These are phyloP conservation scores for Sclerotiophoma versabilis DNA, from an alignment of 2,329 filamentous ascomycete genomes.

Conservation along the genomic window DNA sequence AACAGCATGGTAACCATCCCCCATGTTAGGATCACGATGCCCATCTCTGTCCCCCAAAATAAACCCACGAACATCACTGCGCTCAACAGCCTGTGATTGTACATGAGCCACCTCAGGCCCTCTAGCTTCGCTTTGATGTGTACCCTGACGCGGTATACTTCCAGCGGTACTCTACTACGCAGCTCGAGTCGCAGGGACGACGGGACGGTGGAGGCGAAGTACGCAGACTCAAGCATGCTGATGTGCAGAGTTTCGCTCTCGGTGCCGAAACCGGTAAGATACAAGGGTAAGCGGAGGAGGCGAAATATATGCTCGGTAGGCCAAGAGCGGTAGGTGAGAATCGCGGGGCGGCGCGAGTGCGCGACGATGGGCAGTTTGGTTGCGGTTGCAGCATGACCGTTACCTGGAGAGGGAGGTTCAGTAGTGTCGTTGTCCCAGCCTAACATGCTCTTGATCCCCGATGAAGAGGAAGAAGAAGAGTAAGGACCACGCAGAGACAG, in stretches of 20 bases:
- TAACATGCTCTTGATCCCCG: conserved; percentile 24
- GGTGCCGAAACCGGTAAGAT: conserved; percentile 69
- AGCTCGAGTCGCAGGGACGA: conserved; percentile 68
- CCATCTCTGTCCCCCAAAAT: conserved; percentile 81
- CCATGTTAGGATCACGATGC: conserved; percentile 73
- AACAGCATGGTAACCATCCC: conserved; percentile 58
- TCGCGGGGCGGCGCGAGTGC: conserved; percentile 72
- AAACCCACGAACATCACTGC: conserved; percentile 71
- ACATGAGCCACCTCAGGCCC: conserved; percentile 80
- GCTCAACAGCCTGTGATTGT: conserved; percentile 75
- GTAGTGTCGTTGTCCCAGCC: conserved; percentile 36
- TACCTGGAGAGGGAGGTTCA: neutral
- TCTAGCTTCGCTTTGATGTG: conserved; percentile 76
- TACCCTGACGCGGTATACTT: conserved; percentile 76
- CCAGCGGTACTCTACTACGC: conserved; percentile 71
- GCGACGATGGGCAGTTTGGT: conserved; percentile 44
- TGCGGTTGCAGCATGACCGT: neutral
- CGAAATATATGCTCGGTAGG: conserved; percentile 39
- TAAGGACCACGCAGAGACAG: conserved; percentile 66
- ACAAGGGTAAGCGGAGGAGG: conserved; percentile 64
- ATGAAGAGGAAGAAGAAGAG: neutral
- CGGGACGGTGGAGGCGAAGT: conserved; percentile 68
- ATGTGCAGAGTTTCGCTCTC: conserved; percentile 72
- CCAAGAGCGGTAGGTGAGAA: conserved; percentile 77
- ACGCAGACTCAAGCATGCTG: conserved; percentile 74